These are phyloP conservation scores for Coriolopsis trogii DNA, from an alignment of 1,284 basidiomycete genomes.

Conservation along the genomic window DNA sequence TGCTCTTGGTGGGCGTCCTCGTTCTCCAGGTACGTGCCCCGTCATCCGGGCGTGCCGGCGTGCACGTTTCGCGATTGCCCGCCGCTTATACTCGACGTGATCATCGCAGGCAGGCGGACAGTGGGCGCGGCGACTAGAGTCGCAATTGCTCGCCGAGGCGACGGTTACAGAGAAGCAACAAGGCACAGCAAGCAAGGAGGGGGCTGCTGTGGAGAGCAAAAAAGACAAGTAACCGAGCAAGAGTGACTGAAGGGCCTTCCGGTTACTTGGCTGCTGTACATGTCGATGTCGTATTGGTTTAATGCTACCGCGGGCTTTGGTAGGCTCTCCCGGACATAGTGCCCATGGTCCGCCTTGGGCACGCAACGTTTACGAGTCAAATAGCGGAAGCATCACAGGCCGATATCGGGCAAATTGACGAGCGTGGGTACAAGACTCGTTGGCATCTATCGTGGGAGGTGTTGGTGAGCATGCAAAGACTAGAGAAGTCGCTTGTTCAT, in stretches of 20 bases:
- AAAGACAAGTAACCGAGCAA: slow-evolving; percentile 39
- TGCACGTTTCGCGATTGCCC: slow-evolving; percentile 12
- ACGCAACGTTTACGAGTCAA: no score
- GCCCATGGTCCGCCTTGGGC: no score
- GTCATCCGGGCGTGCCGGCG: neutral
- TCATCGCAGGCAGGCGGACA: slow-evolving; percentile 77
- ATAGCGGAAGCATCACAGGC: no score
- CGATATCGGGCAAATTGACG: no score
- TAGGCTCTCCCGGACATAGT: no score
- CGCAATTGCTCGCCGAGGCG: slow-evolving; percentile 49
- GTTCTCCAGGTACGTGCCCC: slow-evolving; percentile 63
- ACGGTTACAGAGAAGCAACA: slow-evolving; percentile 11
- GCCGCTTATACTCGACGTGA: slow-evolving; percentile 10
- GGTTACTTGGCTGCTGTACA: no score
- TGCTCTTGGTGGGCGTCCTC: slow-evolving; percentile 66
- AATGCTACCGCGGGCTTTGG: no score
- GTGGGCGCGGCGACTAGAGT: slow-evolving; percentile 75
- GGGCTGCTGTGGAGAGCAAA: slow-evolving; percentile 30
- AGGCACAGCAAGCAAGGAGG: slow-evolving; percentile 12
- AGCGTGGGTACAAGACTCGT: no score
- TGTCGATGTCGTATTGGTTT: no score
- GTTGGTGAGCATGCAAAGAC: no score
- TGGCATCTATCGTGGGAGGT: no score
- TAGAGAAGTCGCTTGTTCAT: no score
- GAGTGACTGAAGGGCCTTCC: neutral